These are phyloP conservation scores for Wickerhamomyces pijperi DNA, from an alignment of 805 yeast genomes.

Conservation along the genomic window DNA sequence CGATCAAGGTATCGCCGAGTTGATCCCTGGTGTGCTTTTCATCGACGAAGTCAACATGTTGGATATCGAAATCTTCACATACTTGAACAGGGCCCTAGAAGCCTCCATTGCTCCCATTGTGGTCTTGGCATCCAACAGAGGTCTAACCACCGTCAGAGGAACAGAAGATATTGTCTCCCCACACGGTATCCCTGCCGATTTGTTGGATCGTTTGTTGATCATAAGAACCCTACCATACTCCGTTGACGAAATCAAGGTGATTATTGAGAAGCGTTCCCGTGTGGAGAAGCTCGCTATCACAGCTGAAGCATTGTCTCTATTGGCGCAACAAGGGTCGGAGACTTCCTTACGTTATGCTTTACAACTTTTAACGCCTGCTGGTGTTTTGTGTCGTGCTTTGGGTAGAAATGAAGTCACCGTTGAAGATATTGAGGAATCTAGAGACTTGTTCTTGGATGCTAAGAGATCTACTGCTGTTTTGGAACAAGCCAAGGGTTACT, in stretches of 20 bases:
- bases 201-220: conserved; percentile 82
- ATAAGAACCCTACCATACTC: conserved; percentile 87
- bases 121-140: conserved; percentile 91
- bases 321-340: conserved; percentile 63
- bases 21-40: conserved; percentile 94
- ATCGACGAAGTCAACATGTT: conserved; percentile 98
- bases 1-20: conserved; percentile 96
- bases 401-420: conserved; percentile 60
- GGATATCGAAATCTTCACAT: conserved; percentile 94
- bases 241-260: conserved; percentile 69
- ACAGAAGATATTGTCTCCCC: conserved; percentile 80
- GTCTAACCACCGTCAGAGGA: conserved; percentile 85
- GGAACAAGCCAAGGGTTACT: conserved; percentile 22
- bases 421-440: conserved; percentile 76
- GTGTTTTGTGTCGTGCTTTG: conserved; percentile 63
- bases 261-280: conserved; percentile 70
- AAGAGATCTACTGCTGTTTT: conserved; percentile 68
- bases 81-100: conserved; percentile 87
- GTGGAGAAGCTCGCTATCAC: conserved; percentile 63
- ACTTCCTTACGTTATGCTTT: conserved; percentile 87
- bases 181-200: conserved; percentile 94
- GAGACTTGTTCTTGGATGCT: conserved; percentile 75
- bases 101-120: conserved; percentile 89
- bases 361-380: conserved; percentile 85
- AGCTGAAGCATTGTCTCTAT: conserved; percentile 58